Evolutionary conservation across 2,329 filamentous ascomycete species (phyloP).

Genomic region (Hymenoscyphus albidus): DNA sequence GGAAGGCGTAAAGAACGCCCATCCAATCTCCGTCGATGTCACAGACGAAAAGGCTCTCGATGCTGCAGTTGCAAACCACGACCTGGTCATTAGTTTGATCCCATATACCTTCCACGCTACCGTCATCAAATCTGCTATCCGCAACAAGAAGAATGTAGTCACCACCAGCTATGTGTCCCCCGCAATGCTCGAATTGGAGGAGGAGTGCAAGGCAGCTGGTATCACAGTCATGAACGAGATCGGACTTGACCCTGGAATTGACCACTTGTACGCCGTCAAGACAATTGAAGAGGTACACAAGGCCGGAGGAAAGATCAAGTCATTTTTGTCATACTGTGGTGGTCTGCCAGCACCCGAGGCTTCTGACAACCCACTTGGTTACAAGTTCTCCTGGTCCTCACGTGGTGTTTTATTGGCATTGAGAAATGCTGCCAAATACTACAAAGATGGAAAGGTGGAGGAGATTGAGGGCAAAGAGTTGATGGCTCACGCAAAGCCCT

Average conservation of each 20-base stretch:
- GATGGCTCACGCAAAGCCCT: constrained; percentile 85
- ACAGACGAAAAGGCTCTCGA: constrained; percentile 73
- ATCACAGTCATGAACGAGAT: constrained; percentile 99
- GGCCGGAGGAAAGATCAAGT: constrained; percentile 77
- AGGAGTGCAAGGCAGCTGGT: constrained; percentile 78
- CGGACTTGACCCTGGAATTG: constrained; percentile 70
- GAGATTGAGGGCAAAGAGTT: constrained; percentile 64
- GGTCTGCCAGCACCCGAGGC: constrained; percentile 68
- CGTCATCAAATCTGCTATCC: constrained; percentile 91
- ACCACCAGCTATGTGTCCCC: constrained; percentile 92
- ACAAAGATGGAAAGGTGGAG: constrained; percentile 72
- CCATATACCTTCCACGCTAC: constrained; percentile 86
- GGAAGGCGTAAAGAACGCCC: constrained; percentile 67
- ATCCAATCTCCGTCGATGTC: constrained; percentile 80
- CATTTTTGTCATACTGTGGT: constrained; percentile 82
- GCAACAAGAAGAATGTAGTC: constrained; percentile 92
- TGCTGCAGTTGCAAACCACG: constrained; percentile 72
- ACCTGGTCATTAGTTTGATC: constrained; percentile 78
- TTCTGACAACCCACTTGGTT: constrained; percentile 86
- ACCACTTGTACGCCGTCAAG: constrained; percentile 75
- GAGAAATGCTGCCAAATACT: constrained; percentile 79
- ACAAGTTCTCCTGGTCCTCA: constrained; percentile 68
- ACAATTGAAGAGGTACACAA: constrained; percentile 85
- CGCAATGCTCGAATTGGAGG: constrained; percentile 85
- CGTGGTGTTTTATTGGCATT: constrained; percentile 83